A percentile compares a stretch with the other conserved stretches of the same genome.
Conservation (phyloP, 495 filamentous ascomycete species). For the Penicillium manginii region DNA sequence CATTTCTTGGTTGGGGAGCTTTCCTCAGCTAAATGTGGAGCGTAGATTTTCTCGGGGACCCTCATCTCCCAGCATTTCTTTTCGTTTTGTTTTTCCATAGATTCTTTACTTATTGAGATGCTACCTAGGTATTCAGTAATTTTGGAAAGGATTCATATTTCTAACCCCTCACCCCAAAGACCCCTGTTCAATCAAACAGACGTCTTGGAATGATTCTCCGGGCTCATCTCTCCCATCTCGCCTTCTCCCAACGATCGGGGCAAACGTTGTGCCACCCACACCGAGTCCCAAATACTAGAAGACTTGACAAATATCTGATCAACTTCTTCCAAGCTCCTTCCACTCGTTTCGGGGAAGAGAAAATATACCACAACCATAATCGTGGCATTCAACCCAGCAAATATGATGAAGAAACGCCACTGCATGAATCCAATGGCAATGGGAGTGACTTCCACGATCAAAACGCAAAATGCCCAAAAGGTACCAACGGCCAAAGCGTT, state of each 20-base stretch:
- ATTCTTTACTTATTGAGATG: too few species aligned
- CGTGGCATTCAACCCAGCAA: constrained; percentile 17
- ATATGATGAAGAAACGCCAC: constrained; percentile 28
- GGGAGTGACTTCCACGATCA: constrained; percentile 28
- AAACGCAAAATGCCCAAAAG: constrained; percentile 44
- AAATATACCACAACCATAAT: constrained; percentile 27
- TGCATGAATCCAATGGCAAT: constrained; percentile 19
- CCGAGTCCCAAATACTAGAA: constrained; percentile 13
- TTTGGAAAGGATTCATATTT: too few species aligned
- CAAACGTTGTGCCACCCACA: constrained; percentile 16
- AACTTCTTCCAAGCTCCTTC: constrained; percentile 56
- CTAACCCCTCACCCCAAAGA: too few species aligned
- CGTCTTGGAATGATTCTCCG: too few species aligned
- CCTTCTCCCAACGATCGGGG: not conserved
- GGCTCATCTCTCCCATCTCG: not conserved
- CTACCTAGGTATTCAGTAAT: too few species aligned
- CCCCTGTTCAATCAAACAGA: too few species aligned
- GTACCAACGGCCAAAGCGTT: constrained; percentile 47
- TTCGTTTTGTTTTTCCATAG: too few species aligned
- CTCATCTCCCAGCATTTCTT: too few species aligned
- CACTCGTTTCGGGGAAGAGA: constrained; percentile 59
- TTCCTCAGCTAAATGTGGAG: too few species aligned
- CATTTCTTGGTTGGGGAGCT: too few species aligned
- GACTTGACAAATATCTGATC: constrained; percentile 53
- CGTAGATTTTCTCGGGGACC: too few species aligned